A percentile compares a stretch with the other conserved stretches of the same genome.
phyloP scores from a whole-genome alignment of 1,284 basidiomycete genomes.

The Coniferiporia sulphurascens region DNA sequence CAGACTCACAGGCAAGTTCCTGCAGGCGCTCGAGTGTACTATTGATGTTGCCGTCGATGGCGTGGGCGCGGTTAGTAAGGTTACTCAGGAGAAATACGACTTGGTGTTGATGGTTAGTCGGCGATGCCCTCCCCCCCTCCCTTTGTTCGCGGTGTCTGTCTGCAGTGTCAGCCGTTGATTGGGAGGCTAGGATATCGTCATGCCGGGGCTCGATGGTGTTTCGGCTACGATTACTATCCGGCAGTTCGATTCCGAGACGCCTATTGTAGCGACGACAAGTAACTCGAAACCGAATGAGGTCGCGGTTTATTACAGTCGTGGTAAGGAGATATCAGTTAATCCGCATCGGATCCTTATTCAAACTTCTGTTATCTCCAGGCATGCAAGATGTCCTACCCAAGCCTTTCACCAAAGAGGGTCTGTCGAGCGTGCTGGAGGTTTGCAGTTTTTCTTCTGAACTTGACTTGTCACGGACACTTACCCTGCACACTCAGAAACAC shows the following conservation, averaged over 20 bases:
- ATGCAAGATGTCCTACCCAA: conserved; percentile 98
- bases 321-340: not conserved
- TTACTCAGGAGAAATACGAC: conserved; percentile 94
- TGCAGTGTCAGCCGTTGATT: not conserved
- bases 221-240: conserved; percentile 90
- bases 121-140: not conserved
- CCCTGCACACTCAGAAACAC: conserved; percentile 61
- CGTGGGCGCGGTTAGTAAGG: conserved; percentile 90
- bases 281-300: conserved; percentile 90
- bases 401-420: conserved; percentile 90
- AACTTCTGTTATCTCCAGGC: conserved; percentile 37
- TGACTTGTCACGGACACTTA: not conserved
- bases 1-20: conserved; percentile 85
- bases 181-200: conserved; percentile 74
- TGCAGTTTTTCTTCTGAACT: conserved; percentile 19
- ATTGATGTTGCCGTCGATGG: conserved; percentile 95
- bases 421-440: conserved; percentile 89
- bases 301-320: conserved; percentile 63
- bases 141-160: not conserved
- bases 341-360: not conserved
- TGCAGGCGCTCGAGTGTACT: conserved; percentile 93
- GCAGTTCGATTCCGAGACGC: conserved; percentile 91
- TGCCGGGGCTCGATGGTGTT: conserved; percentile 90
- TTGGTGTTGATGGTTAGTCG: conserved; percentile 83
- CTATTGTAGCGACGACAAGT: conserved; percentile 96